phyloP scores from a whole-genome alignment of 192 early-diverging fungal species.

The Mortierella claussenii region DNA sequence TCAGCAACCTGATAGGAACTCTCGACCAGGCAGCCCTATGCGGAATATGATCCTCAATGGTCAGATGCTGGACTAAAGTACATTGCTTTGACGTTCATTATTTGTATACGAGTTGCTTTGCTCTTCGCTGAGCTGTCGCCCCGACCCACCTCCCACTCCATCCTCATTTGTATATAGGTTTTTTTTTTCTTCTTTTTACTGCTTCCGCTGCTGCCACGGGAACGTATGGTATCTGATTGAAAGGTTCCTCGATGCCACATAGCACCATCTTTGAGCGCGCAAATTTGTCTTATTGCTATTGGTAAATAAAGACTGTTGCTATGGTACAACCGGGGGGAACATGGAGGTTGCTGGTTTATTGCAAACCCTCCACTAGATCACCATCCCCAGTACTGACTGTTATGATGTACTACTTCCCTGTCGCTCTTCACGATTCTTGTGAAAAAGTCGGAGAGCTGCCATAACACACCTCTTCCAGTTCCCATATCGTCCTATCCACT shows the following conservation, averaged over 20 bases:
- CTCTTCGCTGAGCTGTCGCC: too few species aligned
- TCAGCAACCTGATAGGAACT: slow-evolving; percentile 6
- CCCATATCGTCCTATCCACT: slow-evolving; percentile 57
- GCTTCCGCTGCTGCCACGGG: too few species aligned
- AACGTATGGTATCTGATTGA: too few species aligned
- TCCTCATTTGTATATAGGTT: too few species aligned
- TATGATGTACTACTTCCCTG: background rate
- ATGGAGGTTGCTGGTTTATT: too few species aligned
- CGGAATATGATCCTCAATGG: slow-evolving; percentile 46
- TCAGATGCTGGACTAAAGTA: slow-evolving; percentile 44
- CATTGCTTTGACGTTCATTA: background rate
- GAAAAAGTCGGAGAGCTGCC: slow-evolving; percentile 5
- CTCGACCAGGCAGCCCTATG: slow-evolving; percentile 38
- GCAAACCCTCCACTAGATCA: too few species aligned
- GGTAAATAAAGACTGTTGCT: too few species aligned
- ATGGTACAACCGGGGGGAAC: slow-evolving; percentile 18
- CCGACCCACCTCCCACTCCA: too few species aligned
- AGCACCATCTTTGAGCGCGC: too few species aligned
- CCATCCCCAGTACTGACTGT: background rate
- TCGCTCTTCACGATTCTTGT: too few species aligned
- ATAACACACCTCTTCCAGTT: slow-evolving; percentile 59
- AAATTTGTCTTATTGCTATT: background rate
- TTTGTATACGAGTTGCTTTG: background rate
- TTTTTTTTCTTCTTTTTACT: background rate
- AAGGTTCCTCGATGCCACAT: too few species aligned